These are phyloP conservation scores for Lyophyllum atratum DNA, from an alignment of 768 basidiomycete species.

Conservation along the genomic window DNA sequence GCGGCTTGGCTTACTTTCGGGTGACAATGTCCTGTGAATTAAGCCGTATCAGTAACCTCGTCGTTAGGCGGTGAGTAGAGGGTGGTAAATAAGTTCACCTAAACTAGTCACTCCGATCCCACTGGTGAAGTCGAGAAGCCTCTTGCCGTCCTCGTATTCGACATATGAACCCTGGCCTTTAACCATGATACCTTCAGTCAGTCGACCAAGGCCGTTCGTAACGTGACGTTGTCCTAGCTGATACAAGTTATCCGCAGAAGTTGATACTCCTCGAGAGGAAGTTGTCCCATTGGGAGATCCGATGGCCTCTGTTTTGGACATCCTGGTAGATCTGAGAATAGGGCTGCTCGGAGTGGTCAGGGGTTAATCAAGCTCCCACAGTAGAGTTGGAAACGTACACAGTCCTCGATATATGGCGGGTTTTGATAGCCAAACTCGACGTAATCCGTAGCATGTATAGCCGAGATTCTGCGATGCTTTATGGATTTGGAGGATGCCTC, in stretches of 20 bases:
- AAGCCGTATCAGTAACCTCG: not conserved
- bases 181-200: conserved; percentile 58
- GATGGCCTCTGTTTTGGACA: not conserved
- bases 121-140: conserved; percentile 81
- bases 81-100: conserved; percentile 41
- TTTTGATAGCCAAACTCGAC: not conserved
- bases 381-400: not conserved
- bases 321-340: not conserved
- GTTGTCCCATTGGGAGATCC: not conserved
- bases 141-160: conserved; percentile 68
- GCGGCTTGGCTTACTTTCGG: conserved; percentile 85
- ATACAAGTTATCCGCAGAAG: conserved; percentile 24
- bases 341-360: not conserved
- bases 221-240: conserved; percentile 47
- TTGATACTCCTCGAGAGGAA: conserved; percentile 2
- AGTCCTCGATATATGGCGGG: not conserved
- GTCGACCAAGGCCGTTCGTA: conserved; percentile 45
- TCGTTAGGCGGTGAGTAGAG: not conserved
- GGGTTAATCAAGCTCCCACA: not conserved
- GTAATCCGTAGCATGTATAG: not conserved
- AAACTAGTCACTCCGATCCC: conserved; percentile 89
- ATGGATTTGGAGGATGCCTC: not conserved
- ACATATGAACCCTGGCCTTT: conserved; percentile 78
- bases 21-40: conserved; percentile 75
- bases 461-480: not conserved